Base-by-base conservation (phyloP, 345 rosid species). In the Sisymbrium altissimum region DNA sequence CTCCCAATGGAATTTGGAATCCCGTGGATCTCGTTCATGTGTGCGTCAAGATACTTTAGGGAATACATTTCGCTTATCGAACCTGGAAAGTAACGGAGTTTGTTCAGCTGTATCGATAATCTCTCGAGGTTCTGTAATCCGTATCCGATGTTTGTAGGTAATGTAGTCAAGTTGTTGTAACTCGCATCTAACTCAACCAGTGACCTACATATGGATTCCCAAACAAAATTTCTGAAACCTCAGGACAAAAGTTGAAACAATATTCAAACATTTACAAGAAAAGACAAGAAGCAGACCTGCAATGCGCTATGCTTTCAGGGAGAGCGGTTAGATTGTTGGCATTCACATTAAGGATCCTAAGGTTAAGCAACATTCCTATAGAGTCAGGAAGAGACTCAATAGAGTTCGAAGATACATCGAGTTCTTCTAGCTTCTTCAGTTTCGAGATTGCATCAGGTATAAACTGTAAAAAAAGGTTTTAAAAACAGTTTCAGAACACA, bases 401-500 rank as follows among this genome's bases (percentile, higher is more conserved):
- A 18, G 86, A 84, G 74, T 90, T 96, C 27, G 93, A 85, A 74
- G 96, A 87, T 59, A 84, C 83, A 67, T 87, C 80, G 33, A 96
- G 89, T 77, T 83, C 90, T 76, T 89, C 89, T 23, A 92, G 91
- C 71, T 83, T 84, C 66, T 80, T 80, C 25, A 96, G 68, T 44
- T 91, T 94, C 13, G 90, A 88, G 66, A 92, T 78, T 36, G 97
- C 89, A 71, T 90, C 99, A 8, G 99, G 99, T 73, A 96, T 80
- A 35, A 77, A 74, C 99, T 95, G 86, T 71, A 57, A 64, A 56
- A n/a, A 57, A 2, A 2, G 4, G 29, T 25, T 3, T 2, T 4
- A 41, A 11, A 60, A 35, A 29, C 33, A 21, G 13, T 38, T 33
- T 55, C 25, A 59, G 17, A 25, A 53, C 58, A 53, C 58, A 53